Percentiles rank a stretch among this genome's conserved stretches.
phyloP scores from a whole-genome alignment of 83 land plant genomes.

The Thuja plicata region DNA sequence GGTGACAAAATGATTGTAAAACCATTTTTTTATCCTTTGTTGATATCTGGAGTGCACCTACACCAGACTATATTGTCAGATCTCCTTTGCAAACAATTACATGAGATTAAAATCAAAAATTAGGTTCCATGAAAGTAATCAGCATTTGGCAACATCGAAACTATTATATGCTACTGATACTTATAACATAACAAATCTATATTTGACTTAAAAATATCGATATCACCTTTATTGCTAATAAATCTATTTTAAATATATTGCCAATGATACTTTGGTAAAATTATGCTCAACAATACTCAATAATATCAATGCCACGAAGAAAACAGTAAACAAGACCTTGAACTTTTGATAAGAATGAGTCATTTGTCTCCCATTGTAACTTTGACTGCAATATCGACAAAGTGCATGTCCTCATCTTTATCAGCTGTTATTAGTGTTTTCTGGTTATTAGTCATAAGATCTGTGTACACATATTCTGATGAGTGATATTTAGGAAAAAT shows the following conservation, averaged over 20 bases:
- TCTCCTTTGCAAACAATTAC: background rate
- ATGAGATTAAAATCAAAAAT: background rate
- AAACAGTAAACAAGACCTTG: background rate
- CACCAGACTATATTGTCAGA: slow-evolving; percentile 2
- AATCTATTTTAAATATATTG: background rate
- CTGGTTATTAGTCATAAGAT: background rate
- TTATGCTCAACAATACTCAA: background rate
- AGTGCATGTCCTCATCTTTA: background rate
- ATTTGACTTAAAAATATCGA: background rate
- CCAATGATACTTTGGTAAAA: background rate
- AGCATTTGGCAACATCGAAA: background rate
- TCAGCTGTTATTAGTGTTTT: background rate
- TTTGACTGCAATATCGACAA: background rate
- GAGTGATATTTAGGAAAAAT: too few relatives aligned
- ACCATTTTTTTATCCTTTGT: background rate
- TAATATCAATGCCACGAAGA: background rate
- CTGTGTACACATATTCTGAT: too few relatives aligned
- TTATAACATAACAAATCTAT: background rate
- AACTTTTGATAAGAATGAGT: background rate
- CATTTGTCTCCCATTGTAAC: background rate
- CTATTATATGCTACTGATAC: background rate
- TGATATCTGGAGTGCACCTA: slow-evolving; percentile 3
- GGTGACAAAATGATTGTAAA: background rate
- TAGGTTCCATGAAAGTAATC: too few relatives aligned
- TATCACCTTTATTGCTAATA: background rate